These are phyloP conservation scores for Arthrobotrys megalospora DNA, from an alignment of 2,329 filamentous ascomycete genomes.

Conservation along the genomic window DNA sequence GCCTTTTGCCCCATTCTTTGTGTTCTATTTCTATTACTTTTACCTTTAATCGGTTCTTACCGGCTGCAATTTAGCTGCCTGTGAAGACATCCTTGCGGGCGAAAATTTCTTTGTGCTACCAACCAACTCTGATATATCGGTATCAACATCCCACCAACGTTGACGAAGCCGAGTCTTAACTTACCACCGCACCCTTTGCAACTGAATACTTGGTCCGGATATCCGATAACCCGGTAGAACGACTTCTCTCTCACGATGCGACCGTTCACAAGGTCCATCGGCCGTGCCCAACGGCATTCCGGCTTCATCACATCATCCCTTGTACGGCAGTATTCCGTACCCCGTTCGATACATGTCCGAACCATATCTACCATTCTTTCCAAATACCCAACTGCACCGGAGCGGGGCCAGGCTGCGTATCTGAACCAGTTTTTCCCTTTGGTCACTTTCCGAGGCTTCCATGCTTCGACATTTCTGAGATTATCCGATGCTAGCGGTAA, in stretches of 20 bases:
- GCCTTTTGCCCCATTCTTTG: neutral
- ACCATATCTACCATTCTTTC: conserved; percentile 53
- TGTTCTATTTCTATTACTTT: too few species aligned
- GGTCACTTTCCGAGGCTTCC: conserved; percentile 58
- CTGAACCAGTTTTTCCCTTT: conserved; percentile 52
- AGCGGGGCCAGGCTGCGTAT: conserved; percentile 25
- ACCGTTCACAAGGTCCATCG: conserved; percentile 52
- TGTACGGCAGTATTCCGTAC: conserved; percentile 36
- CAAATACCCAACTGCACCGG: conserved; percentile 23
- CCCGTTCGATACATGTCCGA: conserved; percentile 58
- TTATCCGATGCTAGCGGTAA: conserved; percentile 52
- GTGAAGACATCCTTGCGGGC: neutral
- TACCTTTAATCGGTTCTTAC: conserved; percentile 2
- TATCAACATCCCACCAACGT: conserved; percentile 1
- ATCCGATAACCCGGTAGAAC: conserved; percentile 6
- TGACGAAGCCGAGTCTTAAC: neutral
- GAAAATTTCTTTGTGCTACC: conserved; percentile 42
- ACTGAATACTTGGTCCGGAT: neutral
- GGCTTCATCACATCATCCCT: conserved; percentile 32
- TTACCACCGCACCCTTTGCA: neutral
- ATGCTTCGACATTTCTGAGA: conserved; percentile 58
- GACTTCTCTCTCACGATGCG: conserved; percentile 36
- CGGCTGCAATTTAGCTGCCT: neutral
- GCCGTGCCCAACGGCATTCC: conserved; percentile 52
- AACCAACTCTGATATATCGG: neutral